A percentile compares a stretch with the other conserved stretches of the same genome.
Conservation (phyloP, 2,329 filamentous ascomycete species). For the Pseudocercospora eumusae region DNA sequence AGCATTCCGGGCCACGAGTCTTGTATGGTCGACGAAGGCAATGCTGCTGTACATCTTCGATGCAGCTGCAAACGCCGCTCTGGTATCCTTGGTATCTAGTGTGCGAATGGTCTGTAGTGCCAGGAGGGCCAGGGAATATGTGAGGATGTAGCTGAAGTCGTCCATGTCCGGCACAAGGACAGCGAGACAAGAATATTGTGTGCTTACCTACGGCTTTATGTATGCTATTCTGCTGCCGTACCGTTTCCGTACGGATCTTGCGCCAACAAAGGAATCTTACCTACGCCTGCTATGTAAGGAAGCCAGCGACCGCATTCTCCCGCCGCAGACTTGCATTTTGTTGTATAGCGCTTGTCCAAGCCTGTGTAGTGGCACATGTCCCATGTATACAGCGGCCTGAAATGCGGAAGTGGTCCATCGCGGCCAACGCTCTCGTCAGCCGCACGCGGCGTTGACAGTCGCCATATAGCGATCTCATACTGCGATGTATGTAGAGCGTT, state of each 20-base stretch:
- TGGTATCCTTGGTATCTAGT: background rate
- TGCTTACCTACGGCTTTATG: background rate
- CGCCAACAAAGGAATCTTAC: background rate
- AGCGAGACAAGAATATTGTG: background rate
- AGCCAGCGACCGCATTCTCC: background rate
- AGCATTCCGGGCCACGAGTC: background rate
- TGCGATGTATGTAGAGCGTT: background rate
- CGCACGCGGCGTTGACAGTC: background rate
- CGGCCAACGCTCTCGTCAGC: background rate
- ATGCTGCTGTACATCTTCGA: background rate
- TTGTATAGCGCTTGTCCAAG: too few species aligned
- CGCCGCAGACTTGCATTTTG: background rate
- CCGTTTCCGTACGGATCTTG: background rate
- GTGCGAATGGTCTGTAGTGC: background rate
- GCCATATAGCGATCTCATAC: background rate
- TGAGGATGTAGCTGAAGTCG: background rate
- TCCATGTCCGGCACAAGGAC: background rate
- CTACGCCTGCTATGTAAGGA: background rate
- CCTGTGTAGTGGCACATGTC: too few species aligned
- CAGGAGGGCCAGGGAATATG: background rate
- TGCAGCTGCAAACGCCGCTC: background rate
- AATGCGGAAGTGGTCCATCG: too few species aligned
- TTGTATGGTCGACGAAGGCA: background rate
- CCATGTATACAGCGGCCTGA: too few species aligned
- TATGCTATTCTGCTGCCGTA: background rate